Percentiles rank a stretch among this genome's conserved stretches.
phyloP scores from a whole-genome alignment of 768 basidiomycete species.

The Leucosporidium creatinivorum region DNA sequence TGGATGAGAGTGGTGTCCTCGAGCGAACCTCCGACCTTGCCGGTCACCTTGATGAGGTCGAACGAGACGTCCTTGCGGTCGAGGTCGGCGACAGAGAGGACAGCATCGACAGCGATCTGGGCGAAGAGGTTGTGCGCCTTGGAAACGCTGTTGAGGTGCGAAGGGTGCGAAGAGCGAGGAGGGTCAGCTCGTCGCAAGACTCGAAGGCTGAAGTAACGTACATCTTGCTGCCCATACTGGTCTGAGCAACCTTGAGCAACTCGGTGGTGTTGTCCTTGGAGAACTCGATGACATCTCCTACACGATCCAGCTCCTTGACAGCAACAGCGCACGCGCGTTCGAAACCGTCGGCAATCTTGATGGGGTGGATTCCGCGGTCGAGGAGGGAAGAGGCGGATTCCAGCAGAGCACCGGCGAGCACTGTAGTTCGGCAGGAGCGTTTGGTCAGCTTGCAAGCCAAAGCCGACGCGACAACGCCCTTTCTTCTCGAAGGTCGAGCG shows the following conservation, averaged over 20 bases:
- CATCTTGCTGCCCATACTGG: slow-evolving; percentile 97
- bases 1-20: slow-evolving; percentile 91
- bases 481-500: no score
- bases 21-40: slow-evolving; percentile 94
- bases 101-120: slow-evolving; percentile 95
- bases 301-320: slow-evolving; percentile 77
- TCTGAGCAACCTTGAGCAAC: slow-evolving; percentile 88
- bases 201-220: slow-evolving; percentile 43
- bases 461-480: no score
- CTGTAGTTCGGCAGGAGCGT: slow-evolving; percentile 44
- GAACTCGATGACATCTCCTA: slow-evolving; percentile 84
- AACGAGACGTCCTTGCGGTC: slow-evolving; percentile 91
- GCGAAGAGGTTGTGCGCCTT: slow-evolving; percentile 94
- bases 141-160: slow-evolving; percentile 61
- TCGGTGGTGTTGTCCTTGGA: slow-evolving; percentile 73
- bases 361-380: slow-evolving; percentile 98
- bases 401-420: slow-evolving; percentile 92
- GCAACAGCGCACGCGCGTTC: slow-evolving; percentile 89
- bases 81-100: slow-evolving; percentile 87
- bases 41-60: slow-evolving; percentile 97
- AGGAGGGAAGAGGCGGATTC: slow-evolving; percentile 91
- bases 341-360: slow-evolving; percentile 97
- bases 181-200: neutral
- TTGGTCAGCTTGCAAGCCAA: neutral
- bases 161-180: neutral